Percentiles rank a stretch among this genome's conserved stretches.
phyloP scores from a whole-genome alignment of 83 land plant species.

The Picea mariana region DNA sequence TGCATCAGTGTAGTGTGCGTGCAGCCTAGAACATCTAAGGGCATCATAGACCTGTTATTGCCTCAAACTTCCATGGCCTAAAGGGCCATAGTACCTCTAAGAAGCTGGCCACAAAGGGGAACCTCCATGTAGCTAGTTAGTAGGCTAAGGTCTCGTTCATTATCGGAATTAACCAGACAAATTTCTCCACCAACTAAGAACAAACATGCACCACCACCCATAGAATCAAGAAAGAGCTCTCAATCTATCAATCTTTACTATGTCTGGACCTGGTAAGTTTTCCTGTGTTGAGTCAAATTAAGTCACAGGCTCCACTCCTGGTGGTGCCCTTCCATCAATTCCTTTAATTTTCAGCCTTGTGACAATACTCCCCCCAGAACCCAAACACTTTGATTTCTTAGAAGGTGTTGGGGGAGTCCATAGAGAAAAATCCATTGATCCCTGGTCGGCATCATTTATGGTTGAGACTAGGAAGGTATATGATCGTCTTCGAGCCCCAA shows the following conservation, averaged over 20 bases:
- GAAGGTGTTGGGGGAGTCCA: no score
- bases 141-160: slow-evolving; percentile 71
- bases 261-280: slow-evolving; percentile 28
- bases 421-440: no score
- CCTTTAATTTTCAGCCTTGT: background rate
- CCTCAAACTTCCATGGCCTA: slow-evolving; percentile 82
- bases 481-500: no score
- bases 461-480: no score
- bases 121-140: slow-evolving; percentile 52
- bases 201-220: slow-evolving; percentile 39
- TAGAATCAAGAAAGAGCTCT: slow-evolving; percentile 31
- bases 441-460: no score
- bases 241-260: slow-evolving; percentile 29
- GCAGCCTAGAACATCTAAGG: slow-evolving; percentile 72
- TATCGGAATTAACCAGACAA: slow-evolving; percentile 67
- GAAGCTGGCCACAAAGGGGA: slow-evolving; percentile 53
- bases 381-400: no score
- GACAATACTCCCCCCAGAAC: no score
- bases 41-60: slow-evolving; percentile 77
- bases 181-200: slow-evolving; percentile 54
- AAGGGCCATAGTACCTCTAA: slow-evolving; percentile 72
- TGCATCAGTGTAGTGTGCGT: slow-evolving; percentile 74
- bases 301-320: no score
- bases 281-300: no score
- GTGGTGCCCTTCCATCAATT: no score